phyloP scores from a whole-genome alignment of 2,329 filamentous ascomycete species.

The Talaromyces sp. region DNA sequence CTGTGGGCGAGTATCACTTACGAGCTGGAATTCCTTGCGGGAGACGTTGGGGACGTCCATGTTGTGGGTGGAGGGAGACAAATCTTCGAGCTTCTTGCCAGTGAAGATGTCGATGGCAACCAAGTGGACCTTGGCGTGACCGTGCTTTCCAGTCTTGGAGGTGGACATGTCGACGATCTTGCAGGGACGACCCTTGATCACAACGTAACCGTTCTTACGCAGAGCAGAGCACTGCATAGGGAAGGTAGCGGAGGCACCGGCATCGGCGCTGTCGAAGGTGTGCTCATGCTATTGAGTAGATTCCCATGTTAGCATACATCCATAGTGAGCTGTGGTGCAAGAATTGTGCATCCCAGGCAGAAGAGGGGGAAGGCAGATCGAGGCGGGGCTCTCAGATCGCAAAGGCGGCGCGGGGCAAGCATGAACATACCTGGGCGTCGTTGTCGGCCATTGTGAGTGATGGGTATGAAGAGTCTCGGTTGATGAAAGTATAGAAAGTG shows the following conservation, averaged over 20 bases:
- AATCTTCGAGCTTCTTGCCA: constrained; percentile 98
- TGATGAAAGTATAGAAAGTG: constrained; percentile 7
- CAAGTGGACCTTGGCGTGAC: constrained; percentile 99
- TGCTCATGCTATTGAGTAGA: constrained; percentile 57
- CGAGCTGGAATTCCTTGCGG: constrained; percentile 89
- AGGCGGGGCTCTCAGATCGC: constrained; percentile 10
- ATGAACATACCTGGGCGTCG: constrained; percentile 60
- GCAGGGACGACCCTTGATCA: constrained; percentile 98
- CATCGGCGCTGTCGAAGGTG: constrained; percentile 90
- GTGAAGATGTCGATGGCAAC: constrained; percentile 99
- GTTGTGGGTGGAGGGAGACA: constrained; percentile 90
- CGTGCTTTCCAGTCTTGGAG: constrained; percentile 99
- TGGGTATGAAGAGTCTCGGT: constrained; percentile 17
- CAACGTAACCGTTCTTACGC: constrained; percentile 98
- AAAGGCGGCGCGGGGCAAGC: constrained; percentile 30
- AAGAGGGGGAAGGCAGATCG: background rate
- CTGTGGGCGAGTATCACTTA: constrained; percentile 52
- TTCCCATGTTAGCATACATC: background rate
- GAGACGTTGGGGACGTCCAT: constrained; percentile 88
- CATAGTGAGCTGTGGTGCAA: background rate
- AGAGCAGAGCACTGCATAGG: constrained; percentile 99
- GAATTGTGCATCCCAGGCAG: constrained; percentile 2
- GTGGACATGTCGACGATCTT: constrained; percentile 99
- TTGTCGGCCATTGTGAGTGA: constrained; percentile 59
- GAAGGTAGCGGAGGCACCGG: constrained; percentile 89